Evolutionary conservation across 345 rosid genomes (phyloP), one percentile per base, ranked within the genome.

Genomic region (Leavenworthia alabamica): DNA sequence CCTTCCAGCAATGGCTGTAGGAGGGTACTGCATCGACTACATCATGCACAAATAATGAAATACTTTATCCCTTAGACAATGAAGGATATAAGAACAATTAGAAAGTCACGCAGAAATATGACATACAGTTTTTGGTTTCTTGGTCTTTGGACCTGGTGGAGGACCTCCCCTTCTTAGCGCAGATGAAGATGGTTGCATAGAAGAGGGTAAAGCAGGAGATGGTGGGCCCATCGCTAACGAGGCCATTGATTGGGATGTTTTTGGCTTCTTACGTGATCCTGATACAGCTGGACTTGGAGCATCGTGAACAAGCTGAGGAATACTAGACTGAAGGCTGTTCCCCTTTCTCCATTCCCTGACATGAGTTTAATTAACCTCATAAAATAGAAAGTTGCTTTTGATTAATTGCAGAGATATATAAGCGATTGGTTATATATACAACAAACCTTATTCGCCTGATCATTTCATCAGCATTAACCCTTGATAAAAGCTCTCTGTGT

Each of bases 321-420:
- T 70, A 60, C 90, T 82, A 50, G 89, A 71, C 60, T 80, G 97
- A 64, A 76, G 63, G 50, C 80, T 95, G 65, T 71, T 78, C 36
- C 65, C 78, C 76, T 82, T 86, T 80, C 98, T 86, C 98, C 98
- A 92, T 69, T 89, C 98, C 81, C 98, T 92, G 48, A 37, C 64
- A 66, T 57, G 35, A 13, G 40, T 45, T 7, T 16, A 15, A 16
- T 65, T 11, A 53, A 60, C 54, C 16, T 39, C 9, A 16, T 60
- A 22, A 39, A 48, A 43, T 58, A 64, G 3, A 20, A 50, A 12
- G 42, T 49, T 27, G 10, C 15, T 33, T 54, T 28, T 15, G 16
- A 13, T 15, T 32, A 8, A 24, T 2, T 43, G 52, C 40, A 50
- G 20, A 19, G 4, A 63, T 49, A 3, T 41, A 5, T 27, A 3